Percentiles rank a stretch among this genome's conserved stretches.
These are phyloP conservation scores for Cystofilobasidium macerans DNA, from an alignment of 768 basidiomycete genomes.

Conservation along the genomic window DNA sequence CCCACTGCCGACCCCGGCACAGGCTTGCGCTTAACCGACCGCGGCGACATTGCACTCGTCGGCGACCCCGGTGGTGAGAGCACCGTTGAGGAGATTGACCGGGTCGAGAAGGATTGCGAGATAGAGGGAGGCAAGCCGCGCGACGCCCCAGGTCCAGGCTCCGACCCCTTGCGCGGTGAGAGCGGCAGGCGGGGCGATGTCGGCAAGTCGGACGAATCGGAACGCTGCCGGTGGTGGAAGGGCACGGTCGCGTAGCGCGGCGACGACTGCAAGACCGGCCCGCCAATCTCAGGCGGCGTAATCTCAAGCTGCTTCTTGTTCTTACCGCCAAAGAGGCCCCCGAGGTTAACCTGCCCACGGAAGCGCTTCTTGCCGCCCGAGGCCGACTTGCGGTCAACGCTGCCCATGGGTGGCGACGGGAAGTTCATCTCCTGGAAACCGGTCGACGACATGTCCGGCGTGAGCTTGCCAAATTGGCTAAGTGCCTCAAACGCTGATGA, in stretches of 20 bases:
- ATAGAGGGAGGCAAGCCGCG: background rate
- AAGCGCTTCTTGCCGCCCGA: slow-evolving; percentile 4
- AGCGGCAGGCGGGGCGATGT: background rate
- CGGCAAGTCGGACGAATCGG: background rate
- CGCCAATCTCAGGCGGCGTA: slow-evolving; percentile 3
- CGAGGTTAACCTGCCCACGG: background rate
- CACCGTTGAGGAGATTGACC: background rate
- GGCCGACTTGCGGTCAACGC: background rate
- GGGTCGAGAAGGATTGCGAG: background rate
- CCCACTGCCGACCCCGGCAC: background rate
- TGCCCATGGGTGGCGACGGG: background rate
- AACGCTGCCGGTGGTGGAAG: slow-evolving; percentile 5
- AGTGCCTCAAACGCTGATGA: background rate
- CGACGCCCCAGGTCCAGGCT: background rate
- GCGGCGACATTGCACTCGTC: slow-evolving; percentile 2
- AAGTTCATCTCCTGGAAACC: slow-evolving; percentile 9
- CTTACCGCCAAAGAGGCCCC: background rate
- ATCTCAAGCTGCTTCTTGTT: slow-evolving; percentile 9
- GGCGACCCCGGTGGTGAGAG: background rate
- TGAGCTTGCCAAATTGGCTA: slow-evolving; percentile 5
- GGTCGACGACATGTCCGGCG: background rate
- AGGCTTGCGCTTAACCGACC: slow-evolving; percentile 4
- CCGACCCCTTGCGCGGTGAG: slow-evolving; percentile 1
- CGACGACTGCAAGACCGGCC: background rate
- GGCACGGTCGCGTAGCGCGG: background rate